These are phyloP conservation scores for Arabidopsis lyrata DNA, from an alignment of 441 rosid species.

Conservation along the genomic window DNA sequence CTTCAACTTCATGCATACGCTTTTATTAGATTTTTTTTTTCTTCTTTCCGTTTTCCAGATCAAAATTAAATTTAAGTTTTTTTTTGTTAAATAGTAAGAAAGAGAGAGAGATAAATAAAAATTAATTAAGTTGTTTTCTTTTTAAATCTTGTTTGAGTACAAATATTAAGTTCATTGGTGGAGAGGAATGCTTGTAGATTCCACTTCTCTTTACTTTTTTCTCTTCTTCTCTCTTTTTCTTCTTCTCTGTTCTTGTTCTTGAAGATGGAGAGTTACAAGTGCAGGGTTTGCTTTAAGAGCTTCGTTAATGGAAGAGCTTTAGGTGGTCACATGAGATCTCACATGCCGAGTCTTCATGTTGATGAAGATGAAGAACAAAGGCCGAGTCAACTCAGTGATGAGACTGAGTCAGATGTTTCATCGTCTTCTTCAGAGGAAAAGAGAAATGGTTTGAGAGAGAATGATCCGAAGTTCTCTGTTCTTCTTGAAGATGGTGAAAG, in stretches of 20 bases:
- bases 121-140: not conserved
- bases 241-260: constrained; percentile 30
- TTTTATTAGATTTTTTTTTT: constrained; percentile 55
- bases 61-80: constrained; percentile 25
- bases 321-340: constrained; percentile 95
- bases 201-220: constrained; percentile 41
- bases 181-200: constrained; percentile 63
- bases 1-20: constrained; percentile 65
- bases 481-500: constrained; percentile 70
- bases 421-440: constrained; percentile 43
- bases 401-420: constrained; percentile 46
- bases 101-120: constrained; percentile 9
- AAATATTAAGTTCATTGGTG: constrained; percentile 46
- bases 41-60: constrained; percentile 43
- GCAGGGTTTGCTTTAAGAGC: constrained; percentile 71
- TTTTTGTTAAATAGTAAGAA: constrained; percentile 34
- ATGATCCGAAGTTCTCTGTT: constrained; percentile 60
- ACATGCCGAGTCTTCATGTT: constrained; percentile 60
- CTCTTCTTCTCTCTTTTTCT: constrained; percentile 16
- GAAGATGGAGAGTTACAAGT: constrained; percentile 74
- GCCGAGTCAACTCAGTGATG: constrained; percentile 50
- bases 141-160: constrained; percentile 44
- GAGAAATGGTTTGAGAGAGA: constrained; percentile 44
- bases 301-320: constrained; percentile 82
- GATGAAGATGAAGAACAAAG: constrained; percentile 40